Base-by-base conservation (phyloP, 2,329 filamentous ascomycete species). In the Colletotrichum sojae region DNA sequence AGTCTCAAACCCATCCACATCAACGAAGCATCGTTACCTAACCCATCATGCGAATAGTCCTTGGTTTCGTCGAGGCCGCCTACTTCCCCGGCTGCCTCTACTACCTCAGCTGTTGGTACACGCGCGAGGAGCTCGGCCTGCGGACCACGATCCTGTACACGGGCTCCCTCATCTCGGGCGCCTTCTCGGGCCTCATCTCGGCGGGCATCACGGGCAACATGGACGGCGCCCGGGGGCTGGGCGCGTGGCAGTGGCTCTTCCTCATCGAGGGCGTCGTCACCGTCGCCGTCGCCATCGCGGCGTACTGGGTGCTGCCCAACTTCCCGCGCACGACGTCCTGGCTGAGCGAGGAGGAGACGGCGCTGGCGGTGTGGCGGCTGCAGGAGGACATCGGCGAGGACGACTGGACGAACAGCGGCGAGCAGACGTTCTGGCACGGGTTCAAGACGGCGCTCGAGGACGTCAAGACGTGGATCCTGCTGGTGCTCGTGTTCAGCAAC, bases 201-300 rank as follows among this genome's bases (percentile, higher is more conserved):
- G 88, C 88, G 0, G 89, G 91, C 6, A 92, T 94, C 63, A 89
- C 88, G 0, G 81, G 83, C n/a, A 88, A 90, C 57, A 86, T 94
- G 83, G 84, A 91, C 68, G 84, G 87, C 2, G 79, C 79, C 0
- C 79, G 79, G 8, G 90, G 90, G 0, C 77, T 90, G 3, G 79
- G 83, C 2, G 89, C 89, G 1, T 93, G 86, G 91, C 83, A 89
- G 13, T 91, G 89, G 88, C 80, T 92, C 0, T 92, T 92, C 79
- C 89, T 94, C 62, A 89, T 93, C 46, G 91, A 94, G 77, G 91
- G 91, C 25, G 82, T 84, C 16, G 84, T 91, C 67, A 93, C 91
- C 1, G 80, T 93, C 25, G 81, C 81, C 6, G 83, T 93, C 31
- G 90, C 91, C 15, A 76, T 89, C 6, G 73, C 77, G 1, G 84